A percentile compares a stretch with the other conserved stretches of the same genome.
phyloP scores from a whole-genome alignment of 768 basidiomycete species.

The Leccinum incarnatum region DNA sequence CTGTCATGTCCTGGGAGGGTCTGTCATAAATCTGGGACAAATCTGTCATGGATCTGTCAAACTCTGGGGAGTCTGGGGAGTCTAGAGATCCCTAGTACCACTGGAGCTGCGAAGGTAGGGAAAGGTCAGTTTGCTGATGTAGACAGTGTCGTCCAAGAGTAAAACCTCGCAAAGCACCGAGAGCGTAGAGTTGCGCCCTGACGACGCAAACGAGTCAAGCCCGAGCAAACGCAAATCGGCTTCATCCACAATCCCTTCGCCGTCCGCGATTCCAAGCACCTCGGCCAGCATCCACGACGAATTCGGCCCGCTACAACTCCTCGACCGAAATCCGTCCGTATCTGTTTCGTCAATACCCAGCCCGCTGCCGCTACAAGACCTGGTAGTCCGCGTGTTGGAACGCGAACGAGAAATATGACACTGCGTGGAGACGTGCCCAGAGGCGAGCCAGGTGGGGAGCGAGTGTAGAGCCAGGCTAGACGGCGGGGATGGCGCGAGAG shows the following conservation, averaged over 20 bases:
- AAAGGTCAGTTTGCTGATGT: no score
- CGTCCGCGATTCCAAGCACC: conserved; percentile 36
- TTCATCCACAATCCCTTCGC: conserved; percentile 41
- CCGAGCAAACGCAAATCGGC: conserved; percentile 50
- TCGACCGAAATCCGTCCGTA: conserved; percentile 2
- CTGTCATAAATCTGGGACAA: no score
- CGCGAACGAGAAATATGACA: no score
- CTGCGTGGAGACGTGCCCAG: no score
- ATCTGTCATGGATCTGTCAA: no score
- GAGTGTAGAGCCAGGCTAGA: no score
- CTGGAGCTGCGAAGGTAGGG: no score
- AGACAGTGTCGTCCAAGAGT: background rate
- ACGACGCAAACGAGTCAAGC: conserved; percentile 62
- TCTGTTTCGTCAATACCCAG: conserved; percentile 10
- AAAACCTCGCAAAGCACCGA: background rate
- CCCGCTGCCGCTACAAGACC: conserved; percentile 1
- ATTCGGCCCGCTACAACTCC: conserved; percentile 18
- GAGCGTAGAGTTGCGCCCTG: conserved; percentile 50
- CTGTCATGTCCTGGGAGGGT: no score
- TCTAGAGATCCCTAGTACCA: no score
- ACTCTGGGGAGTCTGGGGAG: no score
- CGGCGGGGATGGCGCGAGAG: no score
- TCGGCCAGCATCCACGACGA: conserved; percentile 43
- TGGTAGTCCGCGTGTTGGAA: conserved; percentile 19
- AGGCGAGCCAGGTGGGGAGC: no score